Base-by-base conservation (phyloP, 2,329 filamentous ascomycete genomes). In the Talaromyces albobiverticillius region DNA sequence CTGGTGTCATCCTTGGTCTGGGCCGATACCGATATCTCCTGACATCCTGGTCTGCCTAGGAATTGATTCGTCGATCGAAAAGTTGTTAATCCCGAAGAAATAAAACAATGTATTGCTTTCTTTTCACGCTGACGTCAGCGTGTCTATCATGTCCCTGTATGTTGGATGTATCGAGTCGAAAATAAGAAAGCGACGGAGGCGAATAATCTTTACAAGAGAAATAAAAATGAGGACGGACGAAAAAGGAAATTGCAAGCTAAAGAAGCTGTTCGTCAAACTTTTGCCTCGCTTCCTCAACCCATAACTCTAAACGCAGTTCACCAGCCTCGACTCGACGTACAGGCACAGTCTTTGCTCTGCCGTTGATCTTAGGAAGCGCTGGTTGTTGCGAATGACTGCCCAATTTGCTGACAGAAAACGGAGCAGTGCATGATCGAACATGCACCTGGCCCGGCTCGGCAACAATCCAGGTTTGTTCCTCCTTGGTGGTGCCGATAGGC, bases 251-350 rank as follows among this genome's bases (percentile, higher is more conserved):
- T 18, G 5, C 32, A 46, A 46, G 20, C 25, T 50, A 55, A 23
- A 50, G 32, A 40, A 56, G 54, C 31, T 29, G 49, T 45, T 58
- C 31, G 32, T 65, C 62, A 54, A 76, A 75, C 64, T 84, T 84
- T 51, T 76, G 75, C 58, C 74, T 77, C 54, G 80, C 80, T 64
- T 88, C 84, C 69, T 89, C 86, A 53, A 88, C 79, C 85, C 85
- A 89, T 54, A 85, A 77, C 66, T 89, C 86, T 63, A 89, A 79
- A 22, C 81, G 73, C 66, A 89, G 81, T 55, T 86, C 83, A 3
- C 85, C 86, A 2, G 83, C 81, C 60, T 85, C 80, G 16, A 89
- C 79, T 29, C 79, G 77, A 59, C 86, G 76, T 42, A 89, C 75
- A 1, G 86, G 82, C 46, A 79, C 81, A 11, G 82, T 84, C 62